Percentiles rank a stretch among this genome's conserved stretches.
Conservation (phyloP, 768 basidiomycete species). For the Pholiota microspora region DNA sequence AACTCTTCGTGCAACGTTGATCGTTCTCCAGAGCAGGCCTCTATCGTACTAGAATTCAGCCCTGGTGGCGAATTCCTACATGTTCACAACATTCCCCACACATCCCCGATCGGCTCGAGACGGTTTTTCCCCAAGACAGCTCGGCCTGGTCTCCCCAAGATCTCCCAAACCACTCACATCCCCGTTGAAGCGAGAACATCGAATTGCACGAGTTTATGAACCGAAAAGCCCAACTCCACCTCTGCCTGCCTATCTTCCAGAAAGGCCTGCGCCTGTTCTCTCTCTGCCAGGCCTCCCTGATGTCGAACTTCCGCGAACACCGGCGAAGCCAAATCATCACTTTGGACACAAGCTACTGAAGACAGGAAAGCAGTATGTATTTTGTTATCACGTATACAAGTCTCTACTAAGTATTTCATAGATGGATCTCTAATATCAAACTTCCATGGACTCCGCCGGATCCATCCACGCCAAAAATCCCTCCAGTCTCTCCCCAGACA, state of each 20-base stretch:
- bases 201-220: conserved; percentile 21
- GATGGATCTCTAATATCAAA: conserved; percentile 20
- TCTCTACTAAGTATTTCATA: not conserved
- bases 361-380: conserved; percentile 16
- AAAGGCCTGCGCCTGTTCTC: conserved; percentile 23
- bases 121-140: conserved; percentile 7
- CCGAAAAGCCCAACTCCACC: conserved; percentile 16
- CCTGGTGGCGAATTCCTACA: conserved; percentile 23
- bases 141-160: conserved; percentile 7
- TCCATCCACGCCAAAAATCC: conserved; percentile 16
- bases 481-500: conserved; percentile 23
- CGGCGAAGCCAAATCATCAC: conserved; percentile 11
- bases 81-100: conserved; percentile 22
- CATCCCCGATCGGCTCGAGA: conserved; percentile 15
- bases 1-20: conserved; percentile 16
- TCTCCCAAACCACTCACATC: conserved; percentile 7
- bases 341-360: conserved; percentile 18
- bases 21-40: conserved; percentile 24
- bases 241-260: conserved; percentile 18
- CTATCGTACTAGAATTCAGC: conserved; percentile 16
- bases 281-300: conserved; percentile 24
- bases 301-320: conserved; percentile 17
- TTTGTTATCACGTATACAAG: not conserved
- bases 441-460: conserved; percentile 16
- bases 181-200: conserved; percentile 17